phyloP scores from a whole-genome alignment of 768 basidiomycete species.

The Amanita subjunquillea region DNA sequence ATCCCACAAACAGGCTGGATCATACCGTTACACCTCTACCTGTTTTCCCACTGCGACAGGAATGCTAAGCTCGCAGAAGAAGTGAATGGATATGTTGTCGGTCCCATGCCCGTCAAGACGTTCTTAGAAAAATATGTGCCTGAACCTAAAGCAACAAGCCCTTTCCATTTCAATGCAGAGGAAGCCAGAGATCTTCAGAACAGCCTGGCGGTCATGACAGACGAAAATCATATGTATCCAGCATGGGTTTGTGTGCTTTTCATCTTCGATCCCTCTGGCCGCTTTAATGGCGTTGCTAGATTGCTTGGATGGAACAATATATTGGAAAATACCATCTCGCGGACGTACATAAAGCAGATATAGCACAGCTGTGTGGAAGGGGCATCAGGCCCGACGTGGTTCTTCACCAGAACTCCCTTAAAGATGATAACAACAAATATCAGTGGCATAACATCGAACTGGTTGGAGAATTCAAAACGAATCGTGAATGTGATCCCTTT shows the following conservation, averaged over 20 bases:
- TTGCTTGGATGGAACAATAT: no score
- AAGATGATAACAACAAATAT: no score
- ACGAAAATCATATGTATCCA: no score
- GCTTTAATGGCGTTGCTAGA: no score
- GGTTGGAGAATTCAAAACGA: not conserved
- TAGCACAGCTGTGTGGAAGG: not conserved
- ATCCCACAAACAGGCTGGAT: no score
- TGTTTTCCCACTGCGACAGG: no score
- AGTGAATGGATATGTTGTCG: not conserved
- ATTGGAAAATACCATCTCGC: no score
- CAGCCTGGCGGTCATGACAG: no score
- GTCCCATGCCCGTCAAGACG: not conserved
- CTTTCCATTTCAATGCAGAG: not conserved
- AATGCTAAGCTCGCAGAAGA: not conserved
- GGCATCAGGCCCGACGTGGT: not conserved
- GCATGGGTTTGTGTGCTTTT: no score
- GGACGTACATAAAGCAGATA: not conserved
- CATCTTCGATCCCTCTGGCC: no score
- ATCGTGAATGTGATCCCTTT: not conserved
- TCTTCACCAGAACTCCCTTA: not conserved
- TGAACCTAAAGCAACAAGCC: not conserved
- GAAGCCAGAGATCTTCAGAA: no score
- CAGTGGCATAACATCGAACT: not conserved
- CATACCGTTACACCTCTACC: no score
- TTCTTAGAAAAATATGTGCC: not conserved